A percentile compares a stretch with the other conserved stretches of the same genome.
These are phyloP conservation scores for Allium fistulosum DNA, from an alignment of 106 monocot species.

Conservation along the genomic window DNA sequence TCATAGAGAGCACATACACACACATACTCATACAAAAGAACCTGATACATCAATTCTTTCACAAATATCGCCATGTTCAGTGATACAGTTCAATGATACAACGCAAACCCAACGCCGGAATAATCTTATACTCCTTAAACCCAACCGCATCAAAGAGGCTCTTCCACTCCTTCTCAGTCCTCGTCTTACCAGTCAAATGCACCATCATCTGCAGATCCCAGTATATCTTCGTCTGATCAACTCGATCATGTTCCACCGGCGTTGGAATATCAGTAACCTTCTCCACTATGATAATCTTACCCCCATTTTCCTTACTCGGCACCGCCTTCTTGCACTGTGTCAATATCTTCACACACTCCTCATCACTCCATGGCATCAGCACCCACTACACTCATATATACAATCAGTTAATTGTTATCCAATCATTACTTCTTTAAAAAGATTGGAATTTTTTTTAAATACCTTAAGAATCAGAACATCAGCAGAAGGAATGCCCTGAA, in stretches of 20 bases:
- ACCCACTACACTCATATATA: not conserved
- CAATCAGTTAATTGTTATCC: not conserved
- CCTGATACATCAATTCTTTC: too few relatives aligned
- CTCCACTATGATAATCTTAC: constrained; percentile 1
- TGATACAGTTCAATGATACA: not conserved
- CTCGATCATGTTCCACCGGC: too few relatives aligned
- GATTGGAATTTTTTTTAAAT: not conserved
- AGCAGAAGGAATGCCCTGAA: constrained; percentile 17
- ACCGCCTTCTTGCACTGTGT: not conserved
- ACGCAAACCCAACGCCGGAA: not conserved
- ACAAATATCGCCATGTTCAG: not conserved
- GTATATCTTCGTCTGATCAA: not conserved
- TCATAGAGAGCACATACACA: too few relatives aligned
- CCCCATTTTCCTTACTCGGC: constrained; percentile 1
- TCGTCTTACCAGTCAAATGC: not conserved
- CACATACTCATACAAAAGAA: too few relatives aligned
- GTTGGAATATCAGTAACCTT: not conserved
- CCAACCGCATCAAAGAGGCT: not conserved
- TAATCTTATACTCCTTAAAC: constrained; percentile 3
- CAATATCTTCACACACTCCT: constrained; percentile 1
- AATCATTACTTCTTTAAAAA: not conserved
- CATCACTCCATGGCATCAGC: not conserved
- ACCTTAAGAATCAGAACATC: constrained; percentile 29
- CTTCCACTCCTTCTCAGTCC: not conserved
- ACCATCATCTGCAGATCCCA: constrained; percentile 2